A percentile compares a stretch with the other conserved stretches of the same genome.
Conservation (phyloP, 495 filamentous ascomycete genomes). For the Penicillium crystallinum region DNA sequence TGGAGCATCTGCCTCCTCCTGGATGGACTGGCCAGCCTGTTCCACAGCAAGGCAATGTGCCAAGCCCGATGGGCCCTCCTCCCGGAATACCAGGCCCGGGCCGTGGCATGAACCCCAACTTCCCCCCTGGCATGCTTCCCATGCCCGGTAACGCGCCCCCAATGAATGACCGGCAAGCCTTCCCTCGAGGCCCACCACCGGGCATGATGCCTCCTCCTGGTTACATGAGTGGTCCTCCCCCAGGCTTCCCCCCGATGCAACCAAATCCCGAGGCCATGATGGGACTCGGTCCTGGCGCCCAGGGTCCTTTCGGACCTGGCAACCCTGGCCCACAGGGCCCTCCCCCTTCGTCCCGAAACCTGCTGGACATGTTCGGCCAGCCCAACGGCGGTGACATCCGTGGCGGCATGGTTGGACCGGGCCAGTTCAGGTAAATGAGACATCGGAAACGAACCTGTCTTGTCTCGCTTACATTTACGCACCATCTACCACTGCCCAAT, state of each 20-base stretch:
- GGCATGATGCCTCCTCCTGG: slow-evolving; percentile 51
- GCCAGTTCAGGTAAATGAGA: slow-evolving; percentile 30
- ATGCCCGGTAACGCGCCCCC: slow-evolving; percentile 37
- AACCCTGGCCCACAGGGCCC: slow-evolving; percentile 36
- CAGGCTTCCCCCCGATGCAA: slow-evolving; percentile 44
- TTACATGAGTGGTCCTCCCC: slow-evolving; percentile 44
- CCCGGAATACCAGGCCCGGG: slow-evolving; percentile 42
- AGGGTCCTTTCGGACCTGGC: slow-evolving; percentile 37
- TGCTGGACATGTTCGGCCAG: slow-evolving; percentile 46
- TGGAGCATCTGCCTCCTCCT: slow-evolving; percentile 43
- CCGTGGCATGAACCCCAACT: slow-evolving; percentile 37
- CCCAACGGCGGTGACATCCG: slow-evolving; percentile 32
- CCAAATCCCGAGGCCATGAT: slow-evolving; percentile 42
- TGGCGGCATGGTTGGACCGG: slow-evolving; percentile 40
- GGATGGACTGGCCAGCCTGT: slow-evolving; percentile 37
- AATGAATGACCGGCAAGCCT: slow-evolving; percentile 35
- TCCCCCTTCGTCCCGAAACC: slow-evolving; percentile 40
- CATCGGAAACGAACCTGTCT: not conserved
- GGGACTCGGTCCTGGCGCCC: slow-evolving; percentile 31
- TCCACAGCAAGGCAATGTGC: slow-evolving; percentile 36
- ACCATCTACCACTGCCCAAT: slow-evolving; percentile 4
- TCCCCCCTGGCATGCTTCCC: slow-evolving; percentile 42
- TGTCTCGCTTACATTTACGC: slow-evolving; percentile 1
- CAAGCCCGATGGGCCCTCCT: slow-evolving; percentile 39
- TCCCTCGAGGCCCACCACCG: slow-evolving; percentile 41